Conservation (phyloP, 2,329 filamentous ascomycete species). For the Ramularia collo-cygni region DNA sequence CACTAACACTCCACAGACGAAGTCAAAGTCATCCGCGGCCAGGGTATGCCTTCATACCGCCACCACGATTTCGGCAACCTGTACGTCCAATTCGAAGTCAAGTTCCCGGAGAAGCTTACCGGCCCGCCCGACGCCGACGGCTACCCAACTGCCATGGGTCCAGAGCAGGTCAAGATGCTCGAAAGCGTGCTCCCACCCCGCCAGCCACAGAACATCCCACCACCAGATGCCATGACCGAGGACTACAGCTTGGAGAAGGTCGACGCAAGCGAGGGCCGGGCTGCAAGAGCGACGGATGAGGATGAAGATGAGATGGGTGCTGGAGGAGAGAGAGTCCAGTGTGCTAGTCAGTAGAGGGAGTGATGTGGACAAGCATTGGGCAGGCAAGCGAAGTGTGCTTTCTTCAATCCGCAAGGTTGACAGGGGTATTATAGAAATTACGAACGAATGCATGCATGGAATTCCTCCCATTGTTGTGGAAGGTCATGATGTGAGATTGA, state of each 20-base stretch:
- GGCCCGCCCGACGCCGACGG: conserved; percentile 36
- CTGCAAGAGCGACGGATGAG: conserved; percentile 49
- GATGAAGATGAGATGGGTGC: conserved; percentile 58
- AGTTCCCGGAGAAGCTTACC: conserved; percentile 64
- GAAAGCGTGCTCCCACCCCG: conserved; percentile 78
- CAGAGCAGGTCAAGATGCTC: conserved; percentile 68
- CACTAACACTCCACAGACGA: conserved; percentile 52
- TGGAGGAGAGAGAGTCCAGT: conserved; percentile 75
- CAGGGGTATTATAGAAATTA: not conserved
- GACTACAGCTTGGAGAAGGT: conserved; percentile 80
- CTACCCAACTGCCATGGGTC: conserved; percentile 39
- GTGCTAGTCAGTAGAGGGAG: conserved; percentile 68
- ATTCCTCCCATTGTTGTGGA: not conserved
- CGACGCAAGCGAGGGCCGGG: conserved; percentile 61
- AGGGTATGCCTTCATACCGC: conserved; percentile 94
- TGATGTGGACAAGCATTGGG: conserved; percentile 1
- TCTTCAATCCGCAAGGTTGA: not conserved
- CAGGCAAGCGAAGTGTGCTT: not conserved
- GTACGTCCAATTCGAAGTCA: conserved; percentile 95
- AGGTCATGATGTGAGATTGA: no score
- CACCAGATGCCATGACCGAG: conserved; percentile 83
- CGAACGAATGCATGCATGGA: not conserved
- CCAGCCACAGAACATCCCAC: conserved; percentile 58
- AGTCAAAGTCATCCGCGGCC: conserved; percentile 88
- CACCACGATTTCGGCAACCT: conserved; percentile 95